Evolutionary conservation across 768 basidiomycete genomes (phyloP).

Genomic region (Hericium coralloides): DNA sequence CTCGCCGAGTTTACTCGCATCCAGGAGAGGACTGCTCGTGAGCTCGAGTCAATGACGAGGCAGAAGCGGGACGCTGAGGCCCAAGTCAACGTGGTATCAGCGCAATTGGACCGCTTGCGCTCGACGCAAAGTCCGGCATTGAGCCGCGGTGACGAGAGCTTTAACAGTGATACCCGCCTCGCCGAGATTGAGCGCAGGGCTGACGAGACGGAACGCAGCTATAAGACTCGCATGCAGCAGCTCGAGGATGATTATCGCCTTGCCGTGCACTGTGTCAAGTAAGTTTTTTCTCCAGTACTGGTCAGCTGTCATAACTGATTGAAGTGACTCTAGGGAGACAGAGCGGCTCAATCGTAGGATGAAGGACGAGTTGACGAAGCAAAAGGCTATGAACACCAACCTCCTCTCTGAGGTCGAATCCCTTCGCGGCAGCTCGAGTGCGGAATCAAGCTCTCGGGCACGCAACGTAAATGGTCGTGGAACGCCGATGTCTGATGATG

Average conservation of each 20-base stretch:
- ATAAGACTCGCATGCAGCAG: slow-evolving; percentile 75
- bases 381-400: slow-evolving; percentile 70
- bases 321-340: slow-evolving; percentile 56
- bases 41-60: slow-evolving; percentile 55
- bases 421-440: slow-evolving; percentile 45
- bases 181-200: slow-evolving; percentile 70
- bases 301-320: slow-evolving; percentile 11
- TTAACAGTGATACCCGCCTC: slow-evolving; percentile 34
- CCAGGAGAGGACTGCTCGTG: slow-evolving; percentile 69
- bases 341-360: slow-evolving; percentile 97
- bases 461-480: slow-evolving; percentile 57
- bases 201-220: slow-evolving; percentile 68
- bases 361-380: slow-evolving; percentile 90
- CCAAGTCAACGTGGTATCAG: slow-evolving; percentile 53
- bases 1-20: slow-evolving; percentile 64
- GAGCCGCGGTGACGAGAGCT: slow-evolving; percentile 23
- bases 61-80: slow-evolving; percentile 70
- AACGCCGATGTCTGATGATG: slow-evolving; percentile 73
- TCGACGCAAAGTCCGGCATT: slow-evolving; percentile 44
- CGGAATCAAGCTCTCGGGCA: slow-evolving; percentile 41
- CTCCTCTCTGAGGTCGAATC: slow-evolving; percentile 82
- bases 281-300: slow-evolving; percentile 24
- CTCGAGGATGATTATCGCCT: slow-evolving; percentile 95
- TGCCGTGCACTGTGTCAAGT: slow-evolving; percentile 97
- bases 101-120: slow-evolving; percentile 58